phyloP scores from a whole-genome alignment of 164 flowering plant species.

The Tinospora cordifolia region DNA sequence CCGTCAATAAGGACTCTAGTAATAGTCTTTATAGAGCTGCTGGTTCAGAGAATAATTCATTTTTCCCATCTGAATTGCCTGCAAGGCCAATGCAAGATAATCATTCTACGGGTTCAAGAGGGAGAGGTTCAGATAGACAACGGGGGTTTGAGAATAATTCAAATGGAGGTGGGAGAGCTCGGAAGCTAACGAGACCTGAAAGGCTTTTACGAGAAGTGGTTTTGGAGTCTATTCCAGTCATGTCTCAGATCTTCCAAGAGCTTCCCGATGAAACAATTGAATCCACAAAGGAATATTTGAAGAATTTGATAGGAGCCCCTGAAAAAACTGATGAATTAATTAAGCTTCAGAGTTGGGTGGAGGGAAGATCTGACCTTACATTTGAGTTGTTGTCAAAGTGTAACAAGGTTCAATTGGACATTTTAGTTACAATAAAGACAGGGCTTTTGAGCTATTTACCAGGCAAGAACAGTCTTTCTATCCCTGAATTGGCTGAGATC shows the following conservation, averaged over 20 bases:
- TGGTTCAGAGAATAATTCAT: constrained; percentile 57
- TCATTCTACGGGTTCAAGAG: constrained; percentile 50
- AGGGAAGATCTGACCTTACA: constrained; percentile 65
- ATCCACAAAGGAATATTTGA: constrained; percentile 53
- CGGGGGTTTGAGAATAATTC: constrained; percentile 39
- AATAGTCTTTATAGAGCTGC: constrained; percentile 40
- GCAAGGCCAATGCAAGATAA: constrained; percentile 56
- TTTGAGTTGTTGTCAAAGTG: constrained; percentile 57
- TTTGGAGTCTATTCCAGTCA: constrained; percentile 46
- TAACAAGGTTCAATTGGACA: constrained; percentile 55
- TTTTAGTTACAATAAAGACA: constrained; percentile 64
- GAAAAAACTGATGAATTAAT: constrained; percentile 58
- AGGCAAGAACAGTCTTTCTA: constrained; percentile 30
- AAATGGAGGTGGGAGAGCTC: constrained; percentile 36
- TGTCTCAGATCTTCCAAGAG: constrained; percentile 57
- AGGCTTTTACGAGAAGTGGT: constrained; percentile 60
- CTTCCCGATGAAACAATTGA: constrained; percentile 50
- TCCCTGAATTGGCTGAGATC: constrained; percentile 61
- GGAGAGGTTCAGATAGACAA: constrained; percentile 40
- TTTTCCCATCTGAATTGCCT: constrained; percentile 84
- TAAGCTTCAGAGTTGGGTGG: constrained; percentile 50
- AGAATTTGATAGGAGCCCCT: constrained; percentile 36
- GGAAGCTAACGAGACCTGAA: constrained; percentile 49
- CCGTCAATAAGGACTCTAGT: constrained; percentile 34
- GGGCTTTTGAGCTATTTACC: constrained; percentile 50